A percentile compares a stretch with the other conserved stretches of the same genome.
Conservation (phyloP, 305 asterid species). For the Fraxinus xanthoxyloides region DNA sequence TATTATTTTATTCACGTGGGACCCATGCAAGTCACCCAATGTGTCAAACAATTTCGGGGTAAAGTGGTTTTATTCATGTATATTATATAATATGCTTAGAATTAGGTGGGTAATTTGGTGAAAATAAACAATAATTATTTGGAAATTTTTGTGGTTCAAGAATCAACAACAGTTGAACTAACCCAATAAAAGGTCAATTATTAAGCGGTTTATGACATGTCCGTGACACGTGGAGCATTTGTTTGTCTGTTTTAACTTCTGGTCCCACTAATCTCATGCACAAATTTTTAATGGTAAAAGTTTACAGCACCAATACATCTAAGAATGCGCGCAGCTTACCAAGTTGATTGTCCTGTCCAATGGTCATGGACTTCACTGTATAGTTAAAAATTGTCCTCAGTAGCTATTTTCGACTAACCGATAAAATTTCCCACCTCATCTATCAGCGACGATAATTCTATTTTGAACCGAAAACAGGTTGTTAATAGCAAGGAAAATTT, state of each 20-base stretch:
- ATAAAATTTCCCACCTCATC: neutral
- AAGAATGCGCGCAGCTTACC: neutral
- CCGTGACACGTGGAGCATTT: neutral
- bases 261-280: neutral
- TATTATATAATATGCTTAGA: neutral
- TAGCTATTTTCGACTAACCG: neutral
- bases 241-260: neutral
- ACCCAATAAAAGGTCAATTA: neutral
- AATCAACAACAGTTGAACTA: neutral
- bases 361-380: neutral
- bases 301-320: neutral
- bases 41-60: no score
- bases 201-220: neutral
- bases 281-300: neutral
- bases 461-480: neutral
- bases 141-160: neutral
- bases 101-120: neutral
- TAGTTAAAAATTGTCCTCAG: neutral
- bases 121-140: neutral
- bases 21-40: no score
- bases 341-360: neutral
- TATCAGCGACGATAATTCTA: no score
- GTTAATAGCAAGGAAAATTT: neutral
- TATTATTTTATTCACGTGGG: no score
- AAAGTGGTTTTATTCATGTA: neutral